Evolutionary conservation across 371 early-diverging fungal species (phyloP), one percentile per base, ranked within the genome.

Genomic region (Mortierella sp.): DNA sequence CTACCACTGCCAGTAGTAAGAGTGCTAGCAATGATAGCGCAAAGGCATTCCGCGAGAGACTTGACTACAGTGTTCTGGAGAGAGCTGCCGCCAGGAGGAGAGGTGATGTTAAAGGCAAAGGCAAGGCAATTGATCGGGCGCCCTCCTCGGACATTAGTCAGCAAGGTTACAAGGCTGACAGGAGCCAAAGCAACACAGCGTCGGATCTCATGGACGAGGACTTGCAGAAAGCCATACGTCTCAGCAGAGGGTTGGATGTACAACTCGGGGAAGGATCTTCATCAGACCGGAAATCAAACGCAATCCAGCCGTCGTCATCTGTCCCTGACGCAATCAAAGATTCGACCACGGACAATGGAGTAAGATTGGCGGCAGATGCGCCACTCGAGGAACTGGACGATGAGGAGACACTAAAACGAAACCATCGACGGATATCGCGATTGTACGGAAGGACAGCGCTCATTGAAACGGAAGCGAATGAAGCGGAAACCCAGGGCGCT

Each of bases 41-140:
- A 13, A 24, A 9, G 24, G 40, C 44, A 52, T 24, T 0, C 22
- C 22, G 7, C 22, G 25, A 29, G n/a, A 37, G 21, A 2, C 51
- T 57, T 16, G 52, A 46, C 25, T 28, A 31, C 34, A 54, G 13
- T 44, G 60, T 54, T 16, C 13, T 43, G 54, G 59, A 66, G 19
- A 43, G 57, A 9, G 29, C 31, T 21, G 68, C 61, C 6, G 31
- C 43, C 10, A 50, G 62, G 47, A 60, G 49, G 37, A 48, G 68
- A 45, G 68, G 68, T 0, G 56, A 57, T 22, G 40, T n/a, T 16
- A 67, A 39, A n/a, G 56, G 29, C 46, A 68, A 67, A 44, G 67
- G 67, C 10, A 67, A 67, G 41, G 31, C 52, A 3, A 48, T 48
- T 3, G 55, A 54, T 7, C 49, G 44, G 2, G 34, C 17, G 3